phyloP scores from a whole-genome alignment of 352 stramenopile species.

The Globisporangium cederbergense region DNA sequence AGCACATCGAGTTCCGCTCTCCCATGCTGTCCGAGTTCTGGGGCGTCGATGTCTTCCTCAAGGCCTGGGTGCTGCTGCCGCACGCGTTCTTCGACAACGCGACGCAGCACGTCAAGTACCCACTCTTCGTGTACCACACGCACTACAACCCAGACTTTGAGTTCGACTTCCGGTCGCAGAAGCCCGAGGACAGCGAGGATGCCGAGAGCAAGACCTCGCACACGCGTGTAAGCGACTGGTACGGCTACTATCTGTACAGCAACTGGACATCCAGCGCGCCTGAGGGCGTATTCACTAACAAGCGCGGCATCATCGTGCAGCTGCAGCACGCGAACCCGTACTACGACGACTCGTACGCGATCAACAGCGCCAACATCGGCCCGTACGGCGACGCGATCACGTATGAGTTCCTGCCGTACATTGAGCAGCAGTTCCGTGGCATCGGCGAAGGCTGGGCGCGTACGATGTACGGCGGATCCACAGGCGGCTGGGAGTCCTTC shows the following conservation, averaged over 20 bases:
- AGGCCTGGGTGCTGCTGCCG: constrained; percentile 69
- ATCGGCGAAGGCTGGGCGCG: constrained; percentile 61
- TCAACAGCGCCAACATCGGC: constrained; percentile 74
- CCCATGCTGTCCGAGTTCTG: constrained; percentile 60
- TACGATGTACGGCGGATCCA: constrained; percentile 77
- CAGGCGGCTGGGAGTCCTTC: constrained; percentile 69
- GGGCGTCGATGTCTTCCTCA: constrained; percentile 63
- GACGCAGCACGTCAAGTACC: constrained; percentile 57
- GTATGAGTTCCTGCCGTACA: constrained; percentile 67
- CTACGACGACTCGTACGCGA: constrained; percentile 78
- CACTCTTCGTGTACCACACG: constrained; percentile 73
- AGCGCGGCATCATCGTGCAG: constrained; percentile 70
- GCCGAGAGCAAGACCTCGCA: constrained; percentile 12
- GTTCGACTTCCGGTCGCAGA: constrained; percentile 39
- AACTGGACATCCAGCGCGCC: constrained; percentile 66
- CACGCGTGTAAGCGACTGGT: constrained; percentile 29
- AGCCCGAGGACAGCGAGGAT: constrained; percentile 22
- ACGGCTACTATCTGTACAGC: constrained; percentile 63
- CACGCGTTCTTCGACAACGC: constrained; percentile 58
- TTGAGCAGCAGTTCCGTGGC: constrained; percentile 58
- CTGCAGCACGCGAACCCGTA: constrained; percentile 76
- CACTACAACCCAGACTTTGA: constrained; percentile 69
- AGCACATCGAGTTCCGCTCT: constrained; percentile 66
- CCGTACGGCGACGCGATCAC: constrained; percentile 76
- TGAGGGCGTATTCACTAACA: constrained; percentile 51